A percentile compares a stretch with the other conserved stretches of the same genome.
These are phyloP conservation scores for Trichoderma sp. DNA, from an alignment of 2,329 filamentous ascomycete genomes.

Conservation along the genomic window DNA sequence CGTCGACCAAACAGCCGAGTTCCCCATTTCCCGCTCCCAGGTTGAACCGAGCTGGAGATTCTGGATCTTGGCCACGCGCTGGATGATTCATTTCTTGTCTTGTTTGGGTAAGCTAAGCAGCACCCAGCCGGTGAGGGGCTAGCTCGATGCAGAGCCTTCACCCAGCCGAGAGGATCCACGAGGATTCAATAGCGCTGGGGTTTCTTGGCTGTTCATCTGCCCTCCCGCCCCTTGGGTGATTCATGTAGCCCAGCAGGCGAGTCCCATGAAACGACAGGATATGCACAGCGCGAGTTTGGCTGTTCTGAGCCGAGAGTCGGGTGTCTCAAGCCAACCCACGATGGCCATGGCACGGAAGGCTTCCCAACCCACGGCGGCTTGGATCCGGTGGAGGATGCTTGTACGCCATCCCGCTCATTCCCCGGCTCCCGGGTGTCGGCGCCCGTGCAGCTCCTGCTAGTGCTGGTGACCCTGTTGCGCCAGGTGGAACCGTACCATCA, in stretches of 20 bases:
- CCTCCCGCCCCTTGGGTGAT: not conserved
- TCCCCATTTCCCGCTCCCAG: conserved; percentile 3
- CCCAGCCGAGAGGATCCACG: conserved; percentile 4
- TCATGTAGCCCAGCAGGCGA: not conserved
- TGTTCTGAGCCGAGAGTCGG: conserved; percentile 11
- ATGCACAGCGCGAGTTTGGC: conserved; percentile 16
- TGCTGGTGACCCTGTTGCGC: not conserved
- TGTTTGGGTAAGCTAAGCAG: conserved; percentile 11
- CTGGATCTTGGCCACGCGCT: conserved; percentile 6
- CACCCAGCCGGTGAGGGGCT: conserved; percentile 6
- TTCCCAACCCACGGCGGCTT: conserved; percentile 2
- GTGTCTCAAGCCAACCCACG: not conserved
- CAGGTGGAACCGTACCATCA: not conserved
- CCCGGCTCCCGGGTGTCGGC: conserved; percentile 22
- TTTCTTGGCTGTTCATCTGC: not conserved
- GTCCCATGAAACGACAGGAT: not conserved
- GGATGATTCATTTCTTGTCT: conserved; percentile 8
- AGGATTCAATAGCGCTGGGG: not conserved
- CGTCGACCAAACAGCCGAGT: conserved; percentile 1
- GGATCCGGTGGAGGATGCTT: conserved; percentile 16
- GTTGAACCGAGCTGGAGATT: not conserved
- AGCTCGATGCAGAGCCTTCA: conserved; percentile 3
- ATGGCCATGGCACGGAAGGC: not conserved
- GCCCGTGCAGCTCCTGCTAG: not conserved
- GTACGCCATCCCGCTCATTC: conserved; percentile 16